A percentile compares a stretch with the other conserved stretches of the same genome.
Conservation (phyloP, 768 basidiomycete species). For the Lyophyllum atratum region DNA sequence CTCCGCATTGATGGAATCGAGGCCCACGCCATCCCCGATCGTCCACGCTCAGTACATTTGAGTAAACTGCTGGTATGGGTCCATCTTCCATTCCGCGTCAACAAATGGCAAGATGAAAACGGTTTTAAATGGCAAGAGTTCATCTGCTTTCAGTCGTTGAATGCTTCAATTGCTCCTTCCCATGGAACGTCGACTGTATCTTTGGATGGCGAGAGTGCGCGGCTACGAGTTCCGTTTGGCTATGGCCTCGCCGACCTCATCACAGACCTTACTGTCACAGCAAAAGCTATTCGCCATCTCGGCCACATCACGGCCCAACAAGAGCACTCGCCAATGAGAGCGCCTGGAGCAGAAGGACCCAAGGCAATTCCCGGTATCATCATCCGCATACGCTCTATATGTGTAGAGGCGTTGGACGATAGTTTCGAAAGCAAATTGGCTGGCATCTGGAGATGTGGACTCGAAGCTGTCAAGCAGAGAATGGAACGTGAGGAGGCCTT, state of each 20-base stretch:
- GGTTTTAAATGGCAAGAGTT: constrained; percentile 76
- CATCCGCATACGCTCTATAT: constrained; percentile 60
- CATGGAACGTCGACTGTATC: constrained; percentile 40
- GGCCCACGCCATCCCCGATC: constrained; percentile 22
- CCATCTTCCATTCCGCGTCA: constrained; percentile 42
- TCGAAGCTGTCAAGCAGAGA: constrained; percentile 69
- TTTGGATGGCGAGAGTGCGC: constrained; percentile 62
- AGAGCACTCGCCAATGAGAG: constrained; percentile 52
- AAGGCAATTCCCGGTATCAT: constrained; percentile 69
- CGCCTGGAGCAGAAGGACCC: constrained; percentile 70
- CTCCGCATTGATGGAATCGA: constrained; percentile 44
- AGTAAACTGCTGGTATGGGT: constrained; percentile 58
- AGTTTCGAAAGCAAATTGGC: constrained; percentile 78
- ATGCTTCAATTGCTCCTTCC: constrained; percentile 34
- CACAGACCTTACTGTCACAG: constrained; percentile 62
- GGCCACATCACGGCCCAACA: constrained; percentile 53
- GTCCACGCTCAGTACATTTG: constrained; percentile 35
- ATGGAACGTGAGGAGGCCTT: constrained; percentile 82
- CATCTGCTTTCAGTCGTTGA: constrained; percentile 56
- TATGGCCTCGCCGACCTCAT: constrained; percentile 78
- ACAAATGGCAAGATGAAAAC: constrained; percentile 33
- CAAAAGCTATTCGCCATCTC: constrained; percentile 79
- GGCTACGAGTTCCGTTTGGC: constrained; percentile 78
- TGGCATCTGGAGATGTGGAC: constrained; percentile 72
- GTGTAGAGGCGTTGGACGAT: constrained; percentile 82